Evolutionary conservation across 225 moss, liverwort and hornwort genomes (phyloP).

Genomic region (Sphagnum tenellum): DNA sequence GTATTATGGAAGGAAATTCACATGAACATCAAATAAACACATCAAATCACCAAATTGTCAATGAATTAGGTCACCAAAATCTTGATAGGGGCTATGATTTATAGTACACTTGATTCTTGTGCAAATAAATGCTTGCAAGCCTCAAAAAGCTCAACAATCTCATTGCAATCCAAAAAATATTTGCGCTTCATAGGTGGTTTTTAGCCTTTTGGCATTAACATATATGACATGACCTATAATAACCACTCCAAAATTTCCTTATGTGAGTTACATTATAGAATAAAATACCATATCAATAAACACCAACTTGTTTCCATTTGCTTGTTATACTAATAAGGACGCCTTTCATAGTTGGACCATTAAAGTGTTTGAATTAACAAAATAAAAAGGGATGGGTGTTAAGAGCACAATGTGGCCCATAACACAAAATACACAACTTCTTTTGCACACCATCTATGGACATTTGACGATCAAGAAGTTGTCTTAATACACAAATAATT

Average conservation of each 20-base stretch:
- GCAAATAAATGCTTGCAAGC: constrained; percentile 58
- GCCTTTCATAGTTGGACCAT: too few species aligned
- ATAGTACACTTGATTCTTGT: constrained; percentile 70
- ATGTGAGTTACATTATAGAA: too few species aligned
- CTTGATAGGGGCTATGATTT: constrained; percentile 75
- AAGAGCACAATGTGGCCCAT: background rate
- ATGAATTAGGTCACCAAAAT: constrained; percentile 70
- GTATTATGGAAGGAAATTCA: constrained; percentile 78
- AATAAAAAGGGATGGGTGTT: too few species aligned
- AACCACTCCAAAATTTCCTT: too few species aligned
- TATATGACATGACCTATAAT: constrained; percentile 45
- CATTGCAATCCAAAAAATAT: constrained; percentile 80
- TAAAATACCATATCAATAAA: too few species aligned
- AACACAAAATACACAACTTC: constrained; percentile 25
- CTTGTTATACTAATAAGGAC: background rate
- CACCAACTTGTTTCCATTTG: background rate
- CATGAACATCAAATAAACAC: constrained; percentile 71
- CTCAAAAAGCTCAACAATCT: constrained; percentile 69
- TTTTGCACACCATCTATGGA: constrained; percentile 73
- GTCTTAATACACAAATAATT: constrained; percentile 4
- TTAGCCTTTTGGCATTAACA: constrained; percentile 75
- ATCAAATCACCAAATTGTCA: constrained; percentile 83
- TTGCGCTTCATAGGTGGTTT: constrained; percentile 77
- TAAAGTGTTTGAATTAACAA: too few species aligned
- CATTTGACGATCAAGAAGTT: constrained; percentile 67